Percentiles rank a stretch among this genome's conserved stretches.
Conservation (phyloP, 495 filamentous ascomycete genomes). For the Penicillium crystallinum region DNA sequence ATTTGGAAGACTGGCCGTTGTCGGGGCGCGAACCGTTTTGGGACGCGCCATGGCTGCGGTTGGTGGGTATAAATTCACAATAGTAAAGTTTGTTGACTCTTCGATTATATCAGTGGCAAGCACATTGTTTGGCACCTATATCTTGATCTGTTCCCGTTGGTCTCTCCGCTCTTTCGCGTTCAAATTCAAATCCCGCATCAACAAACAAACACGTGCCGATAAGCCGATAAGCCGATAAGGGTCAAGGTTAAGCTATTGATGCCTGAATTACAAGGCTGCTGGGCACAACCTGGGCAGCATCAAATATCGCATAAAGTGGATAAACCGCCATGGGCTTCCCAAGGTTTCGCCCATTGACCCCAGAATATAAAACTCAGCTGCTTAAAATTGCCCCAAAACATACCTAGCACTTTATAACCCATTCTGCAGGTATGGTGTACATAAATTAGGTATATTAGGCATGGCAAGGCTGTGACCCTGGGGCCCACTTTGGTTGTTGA, state of each 20-base stretch:
- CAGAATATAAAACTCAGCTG: too few relatives aligned
- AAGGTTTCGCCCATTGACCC: too few relatives aligned
- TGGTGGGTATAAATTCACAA: too few relatives aligned
- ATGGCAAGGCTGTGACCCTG: too few relatives aligned
- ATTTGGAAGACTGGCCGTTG: conserved; percentile 47
- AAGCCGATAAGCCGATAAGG: conserved; percentile 3
- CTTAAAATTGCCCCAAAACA: too few relatives aligned
- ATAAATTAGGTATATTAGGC: background rate
- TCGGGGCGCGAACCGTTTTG: conserved; percentile 40
- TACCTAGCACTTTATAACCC: too few relatives aligned
- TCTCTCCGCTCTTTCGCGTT: background rate
- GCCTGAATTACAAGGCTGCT: background rate
- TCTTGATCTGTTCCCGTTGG: background rate
- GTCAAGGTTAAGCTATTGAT: background rate
- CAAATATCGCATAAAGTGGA: background rate
- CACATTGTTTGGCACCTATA: background rate
- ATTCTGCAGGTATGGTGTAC: too few relatives aligned
- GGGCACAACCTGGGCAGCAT: background rate
- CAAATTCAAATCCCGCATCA: background rate
- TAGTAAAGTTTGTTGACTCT: background rate
- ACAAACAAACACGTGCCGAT: conserved; percentile 9
- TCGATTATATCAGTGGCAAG: background rate
- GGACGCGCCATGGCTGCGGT: conserved; percentile 35
- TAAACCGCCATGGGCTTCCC: too few relatives aligned
- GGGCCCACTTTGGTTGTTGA: too few relatives aligned